Evolutionary conservation across 108 stramenopile species (phyloP), one percentile per base, ranked within the genome.

Genomic region (Cyclotella sp.): DNA sequence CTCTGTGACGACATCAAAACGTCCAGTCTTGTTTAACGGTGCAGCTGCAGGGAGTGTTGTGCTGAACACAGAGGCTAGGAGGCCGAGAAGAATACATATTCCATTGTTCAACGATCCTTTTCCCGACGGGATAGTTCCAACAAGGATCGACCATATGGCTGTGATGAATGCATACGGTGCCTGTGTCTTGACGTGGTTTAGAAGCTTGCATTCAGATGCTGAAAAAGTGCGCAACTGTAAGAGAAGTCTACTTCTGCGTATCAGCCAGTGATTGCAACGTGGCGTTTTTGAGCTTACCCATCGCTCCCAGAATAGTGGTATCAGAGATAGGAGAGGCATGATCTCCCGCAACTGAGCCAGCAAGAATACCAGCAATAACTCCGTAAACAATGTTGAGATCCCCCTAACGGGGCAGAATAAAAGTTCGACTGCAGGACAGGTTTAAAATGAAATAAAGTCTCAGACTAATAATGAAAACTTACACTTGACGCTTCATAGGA

Each of bases 311-410:
- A 29, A 93, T 88, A 22, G 92, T 93, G 13, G 92, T 93, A 72
- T 93, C 92, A 5, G 84, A 85, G 57, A 93, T 90, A 6, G 89
- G 89, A 46, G 79, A 82, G 22, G 83, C 73, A 73, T 93, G 92
- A 74, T 93, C 92, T 28, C 92, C 92, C 29, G 85, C 86, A 13
- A 90, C 89, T 7, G 87, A 70, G 4, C 92, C 92, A 41, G 83
- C 72, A 41, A 93, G 68, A 44, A 90, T 63, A 4, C 82, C 86
- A 11, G 85, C 86, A 19, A 65, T 53, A 12, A 78, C 84, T 19
- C 84, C 84, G 63, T 88, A 90, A 47, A 92, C 87, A 44, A 92
- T 86, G 14, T 27, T 62, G 14, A 64, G 61, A 70, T 90, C 72
- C 9, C 89, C 89, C 68, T 68, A 5, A 26, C 40, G 62, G 0